Evolutionary conservation across 495 filamentous ascomycete species (phyloP).

Genomic region (Bathelium albidoporum): DNA sequence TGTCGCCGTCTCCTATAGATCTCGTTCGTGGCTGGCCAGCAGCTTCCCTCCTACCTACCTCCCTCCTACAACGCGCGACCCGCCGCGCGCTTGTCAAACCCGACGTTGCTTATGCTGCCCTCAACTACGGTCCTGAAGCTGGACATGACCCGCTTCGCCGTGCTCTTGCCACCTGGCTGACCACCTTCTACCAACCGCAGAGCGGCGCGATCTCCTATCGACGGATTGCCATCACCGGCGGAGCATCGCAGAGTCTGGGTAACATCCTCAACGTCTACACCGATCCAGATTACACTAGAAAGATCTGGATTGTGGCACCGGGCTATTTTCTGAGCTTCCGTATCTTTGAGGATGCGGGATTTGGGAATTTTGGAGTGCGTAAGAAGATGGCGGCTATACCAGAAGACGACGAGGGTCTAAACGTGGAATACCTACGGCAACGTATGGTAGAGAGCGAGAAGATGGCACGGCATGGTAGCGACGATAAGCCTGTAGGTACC

Average conservation of each 20-base stretch:
- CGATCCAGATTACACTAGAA: conserved; percentile 62
- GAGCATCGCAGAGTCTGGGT: conserved; percentile 66
- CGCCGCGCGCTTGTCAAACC: conserved; percentile 47
- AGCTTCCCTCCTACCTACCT: conserved; percentile 55
- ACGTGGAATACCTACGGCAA: conserved; percentile 47
- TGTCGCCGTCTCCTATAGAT: conserved; percentile 39
- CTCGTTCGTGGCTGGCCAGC: conserved; percentile 64
- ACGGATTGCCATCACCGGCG: conserved; percentile 72
- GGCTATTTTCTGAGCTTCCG: conserved; percentile 69
- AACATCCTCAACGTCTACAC: conserved; percentile 64
- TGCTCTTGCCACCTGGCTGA: conserved; percentile 61
- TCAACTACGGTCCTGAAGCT: conserved; percentile 70
- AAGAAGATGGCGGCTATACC: conserved; percentile 52
- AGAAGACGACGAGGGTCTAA: conserved; percentile 65
- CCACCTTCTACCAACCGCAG: conserved; percentile 44
- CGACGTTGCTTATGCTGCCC: conserved; percentile 41
- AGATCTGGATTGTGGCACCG: conserved; percentile 70
- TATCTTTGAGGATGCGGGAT: conserved; percentile 71
- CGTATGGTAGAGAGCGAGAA: conserved; percentile 37
- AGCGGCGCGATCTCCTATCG: conserved; percentile 19
- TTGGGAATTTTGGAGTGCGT: conserved; percentile 25
- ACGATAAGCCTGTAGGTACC: conserved; percentile 19
- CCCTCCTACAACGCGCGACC: conserved; percentile 46
- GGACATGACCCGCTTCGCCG: conserved; percentile 58
- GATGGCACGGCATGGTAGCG: conserved; percentile 23